Evolutionary conservation across 1,284 basidiomycete species (phyloP).

Genomic region (Veloboletus limbatus): DNA sequence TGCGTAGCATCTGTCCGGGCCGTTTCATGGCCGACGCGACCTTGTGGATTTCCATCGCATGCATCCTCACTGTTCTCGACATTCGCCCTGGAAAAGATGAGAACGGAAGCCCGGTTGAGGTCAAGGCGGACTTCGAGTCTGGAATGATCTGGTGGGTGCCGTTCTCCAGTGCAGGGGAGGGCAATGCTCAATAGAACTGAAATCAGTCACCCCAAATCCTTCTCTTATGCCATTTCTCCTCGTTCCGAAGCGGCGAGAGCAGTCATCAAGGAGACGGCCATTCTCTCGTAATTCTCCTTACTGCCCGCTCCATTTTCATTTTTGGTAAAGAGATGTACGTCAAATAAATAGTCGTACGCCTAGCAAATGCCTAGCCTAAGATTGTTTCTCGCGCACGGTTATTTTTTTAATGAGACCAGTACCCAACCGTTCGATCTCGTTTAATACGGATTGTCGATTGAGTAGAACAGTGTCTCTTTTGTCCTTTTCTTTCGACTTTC

Average conservation of each 20-base stretch:
- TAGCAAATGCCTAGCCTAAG: not conserved
- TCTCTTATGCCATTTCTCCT: slow-evolving; percentile 33
- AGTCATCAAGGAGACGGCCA: slow-evolving; percentile 29
- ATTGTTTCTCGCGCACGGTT: slow-evolving; percentile 28
- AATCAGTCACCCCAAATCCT: slow-evolving; percentile 29
- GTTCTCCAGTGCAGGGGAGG: not conserved
- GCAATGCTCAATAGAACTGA: slow-evolving; percentile 1
- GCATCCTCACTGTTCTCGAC: slow-evolving; percentile 45
- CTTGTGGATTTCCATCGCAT: slow-evolving; percentile 51
- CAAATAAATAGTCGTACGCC: not conserved
- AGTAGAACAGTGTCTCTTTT: slow-evolving; percentile 62
- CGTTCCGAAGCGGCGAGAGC: slow-evolving; percentile 28
- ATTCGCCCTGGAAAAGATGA: slow-evolving; percentile 39
- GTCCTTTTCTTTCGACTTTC: slow-evolving; percentile 53
- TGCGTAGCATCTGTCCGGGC: slow-evolving; percentile 47
- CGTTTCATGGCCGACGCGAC: slow-evolving; percentile 47
- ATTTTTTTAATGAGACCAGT: slow-evolving; percentile 63
- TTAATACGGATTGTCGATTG: slow-evolving; percentile 69
- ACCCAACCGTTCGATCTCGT: slow-evolving; percentile 81
- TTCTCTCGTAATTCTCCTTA: slow-evolving; percentile 17
- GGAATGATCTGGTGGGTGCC: slow-evolving; percentile 44
- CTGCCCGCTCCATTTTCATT: not conserved
- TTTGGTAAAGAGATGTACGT: not conserved
- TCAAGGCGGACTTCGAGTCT: slow-evolving; percentile 40
- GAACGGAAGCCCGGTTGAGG: slow-evolving; percentile 31